Conservation (phyloP, 257 asterid species). For the Solanum tacnaense region DNA sequence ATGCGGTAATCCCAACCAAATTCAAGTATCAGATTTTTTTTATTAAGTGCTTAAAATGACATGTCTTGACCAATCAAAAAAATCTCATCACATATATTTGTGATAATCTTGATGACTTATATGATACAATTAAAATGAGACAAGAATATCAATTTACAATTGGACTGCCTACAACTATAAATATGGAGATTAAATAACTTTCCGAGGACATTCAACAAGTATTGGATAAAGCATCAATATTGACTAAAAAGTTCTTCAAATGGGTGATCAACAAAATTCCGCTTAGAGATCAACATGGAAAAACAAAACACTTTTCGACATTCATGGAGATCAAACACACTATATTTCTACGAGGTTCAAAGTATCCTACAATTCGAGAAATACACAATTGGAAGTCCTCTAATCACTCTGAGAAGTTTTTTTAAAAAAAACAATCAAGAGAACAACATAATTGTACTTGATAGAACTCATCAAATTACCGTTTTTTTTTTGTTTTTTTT, state of each 20-base stretch:
- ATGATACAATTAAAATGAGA: not conserved
- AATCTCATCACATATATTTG: not conserved
- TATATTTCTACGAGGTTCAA: not conserved
- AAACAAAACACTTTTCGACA: too few species aligned
- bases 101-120: not conserved
- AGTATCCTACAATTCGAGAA: too few species aligned
- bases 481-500: too few species aligned
- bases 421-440: too few species aligned
- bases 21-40: not conserved
- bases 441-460: not conserved
- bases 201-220: not conserved
- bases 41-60: not conserved
- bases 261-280: not conserved
- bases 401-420: too few species aligned
- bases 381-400: too few species aligned
- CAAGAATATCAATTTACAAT: not conserved
- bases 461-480: not conserved
- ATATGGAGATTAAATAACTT: not conserved
- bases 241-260: not conserved
- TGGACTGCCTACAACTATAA: not conserved
- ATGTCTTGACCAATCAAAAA: too few species aligned
- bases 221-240: not conserved
- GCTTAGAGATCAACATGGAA: too few species aligned
- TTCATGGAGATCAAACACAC: not conserved
- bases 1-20: not conserved